Percentiles rank a stretch among this genome's conserved stretches.
Conservation (phyloP, 192 early-diverging fungal species). For the Umbelopsis sp. region DNA sequence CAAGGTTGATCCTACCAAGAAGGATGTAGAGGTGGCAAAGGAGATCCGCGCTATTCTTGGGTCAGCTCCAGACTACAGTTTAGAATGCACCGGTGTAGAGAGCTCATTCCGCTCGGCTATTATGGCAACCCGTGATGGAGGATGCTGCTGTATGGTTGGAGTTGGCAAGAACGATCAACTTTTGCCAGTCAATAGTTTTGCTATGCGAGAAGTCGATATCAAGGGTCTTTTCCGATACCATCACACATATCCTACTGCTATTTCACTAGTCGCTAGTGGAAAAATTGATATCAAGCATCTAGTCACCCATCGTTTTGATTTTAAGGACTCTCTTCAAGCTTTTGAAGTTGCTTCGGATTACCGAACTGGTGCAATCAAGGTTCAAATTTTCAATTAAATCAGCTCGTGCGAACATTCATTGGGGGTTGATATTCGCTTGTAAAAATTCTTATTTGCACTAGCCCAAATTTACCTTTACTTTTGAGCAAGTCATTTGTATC, state of each 20-base stretch:
- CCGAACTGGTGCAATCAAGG: slow-evolving; percentile 22
- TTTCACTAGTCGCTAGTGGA: slow-evolving; percentile 26
- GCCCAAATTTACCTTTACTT: too few species aligned
- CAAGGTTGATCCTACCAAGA: slow-evolving; percentile 17
- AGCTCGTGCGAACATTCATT: background rate
- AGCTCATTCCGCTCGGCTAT: slow-evolving; percentile 36
- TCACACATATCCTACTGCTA: slow-evolving; percentile 34
- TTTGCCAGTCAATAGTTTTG: slow-evolving; percentile 32
- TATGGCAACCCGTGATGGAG: slow-evolving; percentile 32
- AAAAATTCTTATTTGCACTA: background rate
- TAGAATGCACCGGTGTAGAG: slow-evolving; percentile 39
- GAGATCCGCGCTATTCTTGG: slow-evolving; percentile 24
- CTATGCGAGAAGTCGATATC: slow-evolving; percentile 37
- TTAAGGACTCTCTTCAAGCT: slow-evolving; percentile 34
- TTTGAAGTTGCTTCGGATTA: slow-evolving; percentile 31
- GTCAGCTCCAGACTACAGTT: slow-evolving; percentile 26
- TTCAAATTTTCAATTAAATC: slow-evolving; percentile 32
- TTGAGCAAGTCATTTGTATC: too few species aligned
- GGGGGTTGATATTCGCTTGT: background rate
- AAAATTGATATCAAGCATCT: slow-evolving; percentile 36
- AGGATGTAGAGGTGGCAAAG: slow-evolving; percentile 22
- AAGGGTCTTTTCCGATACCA: slow-evolving; percentile 35
- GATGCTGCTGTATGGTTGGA: slow-evolving; percentile 35
- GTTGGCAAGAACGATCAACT: slow-evolving; percentile 34
- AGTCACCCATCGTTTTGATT: slow-evolving; percentile 35